Conservation (phyloP, 2,329 filamentous ascomycete species). For the Didymella pinodella region DNA sequence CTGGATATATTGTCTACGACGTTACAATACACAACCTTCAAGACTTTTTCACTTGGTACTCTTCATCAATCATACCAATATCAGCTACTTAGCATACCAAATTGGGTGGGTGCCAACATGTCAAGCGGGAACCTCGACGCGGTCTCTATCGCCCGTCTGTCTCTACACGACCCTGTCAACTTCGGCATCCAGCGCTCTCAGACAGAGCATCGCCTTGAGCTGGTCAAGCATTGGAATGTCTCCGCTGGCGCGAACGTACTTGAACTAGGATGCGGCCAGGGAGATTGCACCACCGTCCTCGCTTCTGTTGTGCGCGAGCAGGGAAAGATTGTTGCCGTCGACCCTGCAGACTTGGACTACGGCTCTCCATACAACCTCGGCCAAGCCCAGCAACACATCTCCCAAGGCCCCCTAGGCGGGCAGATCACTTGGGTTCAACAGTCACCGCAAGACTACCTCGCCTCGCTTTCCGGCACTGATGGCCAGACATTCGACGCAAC, state of each 20-base stretch:
- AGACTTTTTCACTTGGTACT: not conserved
- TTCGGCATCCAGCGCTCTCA: conserved; percentile 33
- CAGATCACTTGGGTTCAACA: conserved; percentile 57
- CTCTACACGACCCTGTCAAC: conserved; percentile 28
- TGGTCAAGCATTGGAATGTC: conserved; percentile 35
- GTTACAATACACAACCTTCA: not conserved
- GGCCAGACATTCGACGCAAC: conserved; percentile 54
- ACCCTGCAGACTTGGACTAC: conserved; percentile 62
- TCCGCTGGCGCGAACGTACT: conserved; percentile 55
- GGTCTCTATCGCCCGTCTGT: conserved; percentile 26
- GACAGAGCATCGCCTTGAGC: conserved; percentile 33
- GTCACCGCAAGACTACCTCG: conserved; percentile 42
- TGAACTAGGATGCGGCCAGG: conserved; percentile 68
- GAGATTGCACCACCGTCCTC: conserved; percentile 63
- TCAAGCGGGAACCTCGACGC: conserved; percentile 18
- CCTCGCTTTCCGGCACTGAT: conserved; percentile 14
- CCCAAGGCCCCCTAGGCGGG: conserved; percentile 50
- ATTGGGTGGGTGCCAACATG: not conserved
- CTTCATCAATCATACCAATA: not conserved
- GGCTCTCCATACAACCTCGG: conserved; percentile 59
- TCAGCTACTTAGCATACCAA: not conserved
- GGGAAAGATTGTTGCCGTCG: conserved; percentile 59
- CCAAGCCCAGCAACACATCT: conserved; percentile 59
- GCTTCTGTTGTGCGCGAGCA: conserved; percentile 57
- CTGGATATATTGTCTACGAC: not conserved